These are phyloP conservation scores for Aspergillus nidulans DNA, from an alignment of 495 filamentous ascomycete species.

Conservation along the genomic window DNA sequence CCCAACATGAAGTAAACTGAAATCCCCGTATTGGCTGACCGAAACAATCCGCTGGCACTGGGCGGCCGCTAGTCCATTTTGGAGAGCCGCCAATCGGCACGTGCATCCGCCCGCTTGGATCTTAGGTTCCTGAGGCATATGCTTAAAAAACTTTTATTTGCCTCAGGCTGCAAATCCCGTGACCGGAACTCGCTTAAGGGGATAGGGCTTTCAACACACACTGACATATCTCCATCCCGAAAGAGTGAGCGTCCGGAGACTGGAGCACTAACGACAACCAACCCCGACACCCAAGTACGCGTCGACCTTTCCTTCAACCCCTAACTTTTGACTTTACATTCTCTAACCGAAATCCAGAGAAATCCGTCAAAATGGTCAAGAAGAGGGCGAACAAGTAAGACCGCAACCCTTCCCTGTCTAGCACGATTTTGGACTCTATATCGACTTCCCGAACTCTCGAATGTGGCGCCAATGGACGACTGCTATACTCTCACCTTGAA, in stretches of 20 bases:
- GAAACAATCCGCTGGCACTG: constrained; percentile 5
- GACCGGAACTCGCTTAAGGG: constrained; percentile 41
- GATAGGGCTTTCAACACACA: constrained; percentile 43
- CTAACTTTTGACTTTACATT: constrained; percentile 16
- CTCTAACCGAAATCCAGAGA: constrained; percentile 33
- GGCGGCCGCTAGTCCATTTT: constrained; percentile 4
- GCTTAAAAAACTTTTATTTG: neutral
- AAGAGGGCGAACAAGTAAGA: constrained; percentile 97
- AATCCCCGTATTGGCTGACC: constrained; percentile 20
- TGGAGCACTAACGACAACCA: constrained; percentile 40
- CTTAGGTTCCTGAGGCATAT: constrained; percentile 9
- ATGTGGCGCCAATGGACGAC: constrained; percentile 29
- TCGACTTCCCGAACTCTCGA: constrained; percentile 22
- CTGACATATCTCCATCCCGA: constrained; percentile 38
- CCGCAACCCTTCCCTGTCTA: constrained; percentile 19
- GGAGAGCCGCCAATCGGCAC: constrained; percentile 1
- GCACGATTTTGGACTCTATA: constrained; percentile 6
- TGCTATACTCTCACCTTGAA: constrained; percentile 7
- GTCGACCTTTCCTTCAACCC: constrained; percentile 22
- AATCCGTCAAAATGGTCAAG: constrained; percentile 95
- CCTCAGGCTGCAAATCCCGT: constrained; percentile 23
- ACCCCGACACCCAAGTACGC: constrained; percentile 47
- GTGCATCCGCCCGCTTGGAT: constrained; percentile 1
- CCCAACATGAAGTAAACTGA: constrained; percentile 17
- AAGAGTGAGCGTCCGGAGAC: constrained; percentile 31